Conservation (phyloP, 768 basidiomycete genomes). For the Cubamyces lactineus region DNA sequence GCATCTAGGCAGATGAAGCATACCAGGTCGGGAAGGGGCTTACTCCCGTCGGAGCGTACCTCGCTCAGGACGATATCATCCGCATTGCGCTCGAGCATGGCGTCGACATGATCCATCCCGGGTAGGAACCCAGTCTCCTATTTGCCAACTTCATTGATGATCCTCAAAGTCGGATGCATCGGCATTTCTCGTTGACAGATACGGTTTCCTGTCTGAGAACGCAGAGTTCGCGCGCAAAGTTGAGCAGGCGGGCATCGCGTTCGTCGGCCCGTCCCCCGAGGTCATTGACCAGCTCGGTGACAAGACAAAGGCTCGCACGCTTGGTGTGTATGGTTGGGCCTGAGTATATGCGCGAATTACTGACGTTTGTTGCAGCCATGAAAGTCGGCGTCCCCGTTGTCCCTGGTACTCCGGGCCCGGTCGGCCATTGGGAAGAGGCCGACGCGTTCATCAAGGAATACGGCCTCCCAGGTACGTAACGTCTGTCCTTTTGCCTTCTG, state of each 20-base stretch:
- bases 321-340: conserved; percentile 55
- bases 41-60: conserved; percentile 95
- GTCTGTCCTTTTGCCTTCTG: not conserved
- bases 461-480: conserved; percentile 80
- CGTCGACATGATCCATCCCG: conserved; percentile 99
- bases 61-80: conserved; percentile 98
- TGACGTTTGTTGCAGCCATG: conserved; percentile 57
- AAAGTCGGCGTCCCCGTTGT: conserved; percentile 94
- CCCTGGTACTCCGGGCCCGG: conserved; percentile 96
- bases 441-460: conserved; percentile 91
- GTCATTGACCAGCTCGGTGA: conserved; percentile 98
- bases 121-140: conserved; percentile 48
- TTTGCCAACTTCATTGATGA: conserved; percentile 3
- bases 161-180: conserved; percentile 17
- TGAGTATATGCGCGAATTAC: conserved; percentile 9
- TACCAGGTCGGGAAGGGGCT: conserved; percentile 97
- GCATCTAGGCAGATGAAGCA: conserved; percentile 87
- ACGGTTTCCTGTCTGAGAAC: conserved; percentile 98
- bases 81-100: conserved; percentile 95
- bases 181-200: conserved; percentile 49
- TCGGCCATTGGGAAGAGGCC: conserved; percentile 77
- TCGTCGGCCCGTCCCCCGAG: conserved; percentile 93
- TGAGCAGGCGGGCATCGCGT: conserved; percentile 95
- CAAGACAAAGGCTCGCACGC: conserved; percentile 95
- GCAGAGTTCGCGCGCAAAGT: conserved; percentile 97